Conservation (phyloP, 345 rosid genomes). For the Capsella bursapastoris region DNA sequence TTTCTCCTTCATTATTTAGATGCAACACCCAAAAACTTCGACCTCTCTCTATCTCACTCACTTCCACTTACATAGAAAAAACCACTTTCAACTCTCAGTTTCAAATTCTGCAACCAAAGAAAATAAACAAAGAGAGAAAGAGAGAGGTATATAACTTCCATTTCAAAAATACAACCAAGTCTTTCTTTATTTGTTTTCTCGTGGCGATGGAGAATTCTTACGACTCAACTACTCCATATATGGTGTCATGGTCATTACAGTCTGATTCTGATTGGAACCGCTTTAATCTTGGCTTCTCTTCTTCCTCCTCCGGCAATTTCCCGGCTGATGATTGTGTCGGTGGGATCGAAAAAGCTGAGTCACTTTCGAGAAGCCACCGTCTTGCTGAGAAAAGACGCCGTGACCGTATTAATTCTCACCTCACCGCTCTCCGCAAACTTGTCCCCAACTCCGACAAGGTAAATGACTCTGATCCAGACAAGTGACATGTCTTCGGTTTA, state of each 20-base stretch:
- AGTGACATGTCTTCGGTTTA: conserved; percentile 3
- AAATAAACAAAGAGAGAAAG: background rate
- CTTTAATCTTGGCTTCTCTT: conserved; percentile 35
- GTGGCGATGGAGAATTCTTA: conserved; percentile 35
- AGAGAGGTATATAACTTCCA: background rate
- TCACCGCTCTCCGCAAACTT: conserved; percentile 76
- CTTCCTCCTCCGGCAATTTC: conserved; percentile 29
- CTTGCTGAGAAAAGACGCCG: conserved; percentile 92
- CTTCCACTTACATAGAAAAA: conserved; percentile 26
- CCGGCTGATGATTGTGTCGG: conserved; percentile 36
- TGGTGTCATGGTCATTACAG: conserved; percentile 41
- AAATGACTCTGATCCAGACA: background rate
- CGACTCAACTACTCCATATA: conserved; percentile 36
- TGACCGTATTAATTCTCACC: conserved; percentile 87
- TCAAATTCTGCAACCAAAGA: conserved; percentile 1
- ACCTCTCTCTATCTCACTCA: conserved; percentile 28
- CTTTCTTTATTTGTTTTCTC: conserved; percentile 21
- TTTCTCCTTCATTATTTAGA: conserved; percentile 42
- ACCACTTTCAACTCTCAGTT: conserved; percentile 34
- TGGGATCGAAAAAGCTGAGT: conserved; percentile 42
- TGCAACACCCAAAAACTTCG: conserved; percentile 30
- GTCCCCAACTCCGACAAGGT: conserved; percentile 94
- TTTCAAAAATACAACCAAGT: conserved; percentile 35
- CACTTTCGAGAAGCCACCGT: conserved; percentile 56
- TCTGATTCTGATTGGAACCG: conserved; percentile 35